A percentile compares a stretch with the other conserved stretches of the same genome.
Conservation (phyloP, 2,329 filamentous ascomycete genomes). For the Alternaria brassicicola region DNA sequence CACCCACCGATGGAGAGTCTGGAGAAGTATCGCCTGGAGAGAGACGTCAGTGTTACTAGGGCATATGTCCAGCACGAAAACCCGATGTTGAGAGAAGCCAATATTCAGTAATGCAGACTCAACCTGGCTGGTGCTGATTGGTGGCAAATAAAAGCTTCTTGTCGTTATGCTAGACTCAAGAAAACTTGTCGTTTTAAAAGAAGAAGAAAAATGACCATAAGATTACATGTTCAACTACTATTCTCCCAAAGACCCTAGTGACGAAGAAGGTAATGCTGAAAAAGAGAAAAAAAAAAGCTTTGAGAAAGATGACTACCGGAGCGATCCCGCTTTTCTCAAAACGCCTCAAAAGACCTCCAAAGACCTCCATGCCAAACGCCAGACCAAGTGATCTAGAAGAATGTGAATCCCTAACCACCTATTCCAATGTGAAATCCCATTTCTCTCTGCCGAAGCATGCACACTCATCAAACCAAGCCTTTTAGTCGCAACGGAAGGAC, state of each 20-base stretch:
- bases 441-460: background rate
- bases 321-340: constrained; percentile 12
- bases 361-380: background rate
- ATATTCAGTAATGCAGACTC: background rate
- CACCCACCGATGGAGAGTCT: background rate
- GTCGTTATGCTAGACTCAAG: background rate
- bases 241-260: background rate
- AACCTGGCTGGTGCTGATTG: too few species aligned
- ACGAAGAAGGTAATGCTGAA: background rate
- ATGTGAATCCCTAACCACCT: background rate
- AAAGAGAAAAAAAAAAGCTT: background rate
- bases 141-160: background rate
- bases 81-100: background rate
- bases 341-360: background rate
- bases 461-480: background rate
- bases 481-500: constrained; percentile 10
- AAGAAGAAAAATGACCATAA: background rate
- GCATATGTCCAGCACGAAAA: background rate
- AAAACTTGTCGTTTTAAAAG: background rate
- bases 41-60: background rate
- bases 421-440: background rate
- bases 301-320: constrained; percentile 10
- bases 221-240: constrained; percentile 1
- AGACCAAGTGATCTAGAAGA: background rate
- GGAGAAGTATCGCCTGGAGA: background rate